Evolutionary conservation across 2,329 filamentous ascomycete species (phyloP).

Genomic region (Verticillium isaacii): DNA sequence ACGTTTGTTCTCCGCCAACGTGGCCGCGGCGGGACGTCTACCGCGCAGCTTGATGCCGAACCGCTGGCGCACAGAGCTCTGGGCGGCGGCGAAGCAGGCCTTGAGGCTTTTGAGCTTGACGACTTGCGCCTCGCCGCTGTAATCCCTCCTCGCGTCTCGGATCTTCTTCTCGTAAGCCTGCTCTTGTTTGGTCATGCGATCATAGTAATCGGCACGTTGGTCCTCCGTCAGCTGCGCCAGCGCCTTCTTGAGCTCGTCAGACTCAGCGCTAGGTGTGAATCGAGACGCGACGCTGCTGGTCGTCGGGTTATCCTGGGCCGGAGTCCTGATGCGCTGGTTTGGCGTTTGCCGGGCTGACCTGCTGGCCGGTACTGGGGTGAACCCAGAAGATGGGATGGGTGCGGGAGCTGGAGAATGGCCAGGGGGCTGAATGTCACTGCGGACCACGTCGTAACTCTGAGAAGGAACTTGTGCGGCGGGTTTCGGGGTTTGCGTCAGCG

Average conservation of each 20-base stretch:
- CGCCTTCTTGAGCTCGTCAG: background rate
- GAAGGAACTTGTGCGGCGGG: background rate
- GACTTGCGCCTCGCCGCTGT: background rate
- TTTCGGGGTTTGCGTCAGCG: background rate
- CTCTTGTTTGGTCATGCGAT: background rate
- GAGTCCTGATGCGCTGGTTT: background rate
- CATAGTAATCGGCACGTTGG: background rate
- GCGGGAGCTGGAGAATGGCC: background rate
- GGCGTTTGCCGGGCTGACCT: background rate
- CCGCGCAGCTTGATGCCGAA: slow-evolving; percentile 51
- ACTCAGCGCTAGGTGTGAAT: background rate
- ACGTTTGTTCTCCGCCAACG: background rate
- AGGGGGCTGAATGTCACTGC: background rate
- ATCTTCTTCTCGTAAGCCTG: background rate
- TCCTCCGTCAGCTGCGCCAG: background rate
- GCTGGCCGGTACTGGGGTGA: background rate
- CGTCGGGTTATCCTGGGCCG: background rate
- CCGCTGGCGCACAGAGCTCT: slow-evolving; percentile 52
- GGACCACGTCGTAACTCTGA: background rate
- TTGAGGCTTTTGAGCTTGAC: slow-evolving; percentile 31
- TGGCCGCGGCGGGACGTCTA: slow-evolving; percentile 37
- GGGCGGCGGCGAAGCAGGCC: slow-evolving; percentile 51
- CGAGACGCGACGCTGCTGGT: background rate
- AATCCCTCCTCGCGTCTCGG: background rate
- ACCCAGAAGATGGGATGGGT: background rate